Base-by-base conservation (phyloP, 805 yeast genomes). In the Hanseniaspora mollemarum region DNA sequence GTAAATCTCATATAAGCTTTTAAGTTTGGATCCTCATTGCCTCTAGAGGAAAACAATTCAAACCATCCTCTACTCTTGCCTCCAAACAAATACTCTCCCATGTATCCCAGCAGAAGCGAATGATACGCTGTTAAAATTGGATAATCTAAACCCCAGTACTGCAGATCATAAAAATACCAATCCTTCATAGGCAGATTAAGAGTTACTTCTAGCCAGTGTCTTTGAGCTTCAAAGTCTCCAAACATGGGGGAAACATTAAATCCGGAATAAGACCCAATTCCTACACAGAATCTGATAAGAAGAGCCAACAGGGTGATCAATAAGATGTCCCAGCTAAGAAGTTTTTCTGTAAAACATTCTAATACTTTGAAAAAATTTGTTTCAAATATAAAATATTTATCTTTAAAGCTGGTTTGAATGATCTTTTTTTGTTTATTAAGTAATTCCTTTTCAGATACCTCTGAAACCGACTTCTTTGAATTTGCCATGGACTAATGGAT, bases 211-310 rank as follows among this genome's bases (percentile, higher is more conserved):
- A 92, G 74, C 98, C 98, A 92, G 64, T 90, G 98, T 57, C 98
- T 75, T 64, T 92, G 98, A 0, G 97, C 97, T 64, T 92, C 98
- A 60, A 92, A 90, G 62, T 92, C 98, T 6, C 98, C 98, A 69
- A 71, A 79, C 77, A 86, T 77, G 4, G 97, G 97, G 8, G 83
- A 78, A 1, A 71, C 68, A 8, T 67, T 67, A 54, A 65, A 62
- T 0, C 98, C 98, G 21, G 95, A 86, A 61, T 78, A 88, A 4
- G 87, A 74, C 0, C 97, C 98, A 33, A 88, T 69, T 0, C 96
- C 95, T 21, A 90, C 81, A 1, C 94, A 95, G 49, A 85, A 74
- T 55, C 95, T 72, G 2, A 87, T 73, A 10, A 90, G 76, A 4
- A 88, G 64, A 1, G 94, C 86, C 54, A 84, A 76, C 45, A 84